Conservation (phyloP, 371 early-diverging fungal species). For the Mortierella sp. region DNA sequence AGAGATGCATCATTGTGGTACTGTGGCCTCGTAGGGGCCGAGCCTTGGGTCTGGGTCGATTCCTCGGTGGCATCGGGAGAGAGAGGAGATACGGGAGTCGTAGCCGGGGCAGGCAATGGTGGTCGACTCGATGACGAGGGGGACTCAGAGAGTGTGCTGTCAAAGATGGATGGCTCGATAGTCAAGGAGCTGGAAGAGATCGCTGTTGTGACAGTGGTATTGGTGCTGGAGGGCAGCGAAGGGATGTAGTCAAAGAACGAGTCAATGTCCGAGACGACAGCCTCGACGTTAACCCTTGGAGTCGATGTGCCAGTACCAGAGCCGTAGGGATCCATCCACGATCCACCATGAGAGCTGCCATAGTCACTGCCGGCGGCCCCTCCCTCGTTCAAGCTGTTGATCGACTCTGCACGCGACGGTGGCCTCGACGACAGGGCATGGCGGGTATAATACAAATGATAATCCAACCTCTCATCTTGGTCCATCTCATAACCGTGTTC, state of each 20-base stretch:
- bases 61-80: not conserved
- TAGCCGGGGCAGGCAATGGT: not conserved
- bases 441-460: constrained; percentile 59
- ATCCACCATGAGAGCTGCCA: constrained; percentile 26
- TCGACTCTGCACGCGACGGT: constrained; percentile 43
- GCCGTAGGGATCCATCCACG: constrained; percentile 27
- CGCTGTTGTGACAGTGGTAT: constrained; percentile 17
- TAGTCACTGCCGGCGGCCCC: constrained; percentile 60
- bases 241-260: constrained; percentile 50
- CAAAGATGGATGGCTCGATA: constrained; percentile 37
- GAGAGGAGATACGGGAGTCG: not conserved
- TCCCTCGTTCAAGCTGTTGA: constrained; percentile 47
- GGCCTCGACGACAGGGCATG: constrained; percentile 53
- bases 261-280: constrained; percentile 51
- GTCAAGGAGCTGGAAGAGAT: constrained; percentile 15
- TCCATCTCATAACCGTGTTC: constrained; percentile 53
- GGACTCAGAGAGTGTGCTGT: constrained; percentile 19
- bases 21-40: not conserved
- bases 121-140: not conserved
- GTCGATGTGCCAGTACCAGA: constrained; percentile 37
- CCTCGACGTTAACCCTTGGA: constrained; percentile 47
- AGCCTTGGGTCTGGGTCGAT: not conserved
- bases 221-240: constrained; percentile 9
- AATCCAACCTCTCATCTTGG: constrained; percentile 52
- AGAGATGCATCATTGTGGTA: constrained; percentile 15